Evolutionary conservation across 345 rosid species (phyloP).

Genomic region (Alliaria petiolata): DNA sequence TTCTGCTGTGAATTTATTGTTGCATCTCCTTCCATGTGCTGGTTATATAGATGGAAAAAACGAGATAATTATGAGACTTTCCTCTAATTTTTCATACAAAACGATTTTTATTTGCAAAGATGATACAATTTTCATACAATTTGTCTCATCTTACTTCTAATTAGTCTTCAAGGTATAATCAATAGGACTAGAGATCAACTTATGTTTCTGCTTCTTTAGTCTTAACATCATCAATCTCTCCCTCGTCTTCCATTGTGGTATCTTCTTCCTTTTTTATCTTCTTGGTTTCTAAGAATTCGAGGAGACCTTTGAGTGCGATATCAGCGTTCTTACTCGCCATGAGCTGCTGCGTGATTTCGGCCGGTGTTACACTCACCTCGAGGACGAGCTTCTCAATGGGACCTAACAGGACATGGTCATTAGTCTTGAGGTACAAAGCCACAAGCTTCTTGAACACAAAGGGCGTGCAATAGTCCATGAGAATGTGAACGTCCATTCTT

Average conservation of each 20-base stretch:
- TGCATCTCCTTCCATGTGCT: not conserved
- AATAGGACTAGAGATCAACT: not conserved
- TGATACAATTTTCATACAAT: not conserved
- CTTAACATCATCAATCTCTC: conserved; percentile 14
- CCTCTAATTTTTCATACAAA: not conserved
- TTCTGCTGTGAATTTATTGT: not conserved
- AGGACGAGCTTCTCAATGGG: conserved; percentile 17
- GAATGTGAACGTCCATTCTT: conserved; percentile 24
- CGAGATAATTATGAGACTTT: not conserved
- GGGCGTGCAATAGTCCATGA: conserved; percentile 20
- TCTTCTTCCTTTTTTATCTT: conserved; percentile 5
- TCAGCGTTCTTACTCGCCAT: conserved; percentile 12
- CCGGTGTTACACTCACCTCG: conserved; percentile 5
- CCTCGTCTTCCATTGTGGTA: not conserved
- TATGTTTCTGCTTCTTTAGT: not conserved
- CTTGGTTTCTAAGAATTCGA: conserved; percentile 12
- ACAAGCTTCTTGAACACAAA: conserved; percentile 26
- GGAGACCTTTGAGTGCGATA: not conserved
- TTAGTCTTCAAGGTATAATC: not conserved
- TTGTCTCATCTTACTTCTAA: not conserved
- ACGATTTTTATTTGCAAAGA: too few species aligned
- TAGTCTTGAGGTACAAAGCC: conserved; percentile 7
- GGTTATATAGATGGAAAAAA: not conserved
- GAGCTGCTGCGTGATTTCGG: conserved; percentile 28
- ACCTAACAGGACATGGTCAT: conserved; percentile 11